A percentile compares a stretch with the other conserved stretches of the same genome.
phyloP scores from a whole-genome alignment of 106 monocot species.

The Allium cepa region DNA sequence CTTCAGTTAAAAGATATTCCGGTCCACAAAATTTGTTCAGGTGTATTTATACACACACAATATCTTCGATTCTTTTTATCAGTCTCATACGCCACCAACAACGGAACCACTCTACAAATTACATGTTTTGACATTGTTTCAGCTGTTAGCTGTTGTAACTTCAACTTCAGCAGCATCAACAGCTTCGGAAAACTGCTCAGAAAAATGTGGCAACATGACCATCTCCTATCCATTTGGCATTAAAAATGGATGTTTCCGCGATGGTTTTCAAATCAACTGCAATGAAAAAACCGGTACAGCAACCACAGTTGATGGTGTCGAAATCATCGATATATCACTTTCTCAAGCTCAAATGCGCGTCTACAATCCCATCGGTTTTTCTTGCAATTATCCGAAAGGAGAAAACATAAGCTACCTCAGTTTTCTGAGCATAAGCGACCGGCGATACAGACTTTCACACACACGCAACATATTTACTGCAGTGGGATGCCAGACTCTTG shows the following conservation, averaged over 20 bases:
- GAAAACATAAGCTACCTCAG: not conserved
- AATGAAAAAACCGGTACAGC: slow-evolving; percentile 16
- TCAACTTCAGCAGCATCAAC: no score
- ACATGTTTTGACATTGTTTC: no score
- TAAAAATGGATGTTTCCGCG: slow-evolving; percentile 16
- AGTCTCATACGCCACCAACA: no score
- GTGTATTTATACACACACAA: no score
- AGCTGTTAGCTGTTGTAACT: no score
- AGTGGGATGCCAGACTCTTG: slow-evolving; percentile 39
- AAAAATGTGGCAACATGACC: slow-evolving; percentile 28
- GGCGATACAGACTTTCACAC: slow-evolving; percentile 32
- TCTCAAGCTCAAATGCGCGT: not conserved
- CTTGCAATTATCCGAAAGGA: slow-evolving; percentile 12
- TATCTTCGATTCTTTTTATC: no score
- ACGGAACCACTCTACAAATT: no score
- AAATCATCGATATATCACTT: slow-evolving; percentile 6
- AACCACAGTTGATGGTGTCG: slow-evolving; percentile 14
- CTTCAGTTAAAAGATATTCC: no score
- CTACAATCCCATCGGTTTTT: not conserved
- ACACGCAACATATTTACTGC: slow-evolving; percentile 39
- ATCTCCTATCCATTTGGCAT: slow-evolving; percentile 52
- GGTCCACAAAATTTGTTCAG: no score
- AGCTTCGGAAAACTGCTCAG: no score
- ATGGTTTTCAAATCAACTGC: slow-evolving; percentile 36
- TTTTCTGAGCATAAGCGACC: slow-evolving; percentile 1